Percentiles rank a stretch among this genome's conserved stretches.
These are phyloP conservation scores for Alternaria viburni DNA, from an alignment of 2,329 filamentous ascomycete species.

Conservation along the genomic window DNA sequence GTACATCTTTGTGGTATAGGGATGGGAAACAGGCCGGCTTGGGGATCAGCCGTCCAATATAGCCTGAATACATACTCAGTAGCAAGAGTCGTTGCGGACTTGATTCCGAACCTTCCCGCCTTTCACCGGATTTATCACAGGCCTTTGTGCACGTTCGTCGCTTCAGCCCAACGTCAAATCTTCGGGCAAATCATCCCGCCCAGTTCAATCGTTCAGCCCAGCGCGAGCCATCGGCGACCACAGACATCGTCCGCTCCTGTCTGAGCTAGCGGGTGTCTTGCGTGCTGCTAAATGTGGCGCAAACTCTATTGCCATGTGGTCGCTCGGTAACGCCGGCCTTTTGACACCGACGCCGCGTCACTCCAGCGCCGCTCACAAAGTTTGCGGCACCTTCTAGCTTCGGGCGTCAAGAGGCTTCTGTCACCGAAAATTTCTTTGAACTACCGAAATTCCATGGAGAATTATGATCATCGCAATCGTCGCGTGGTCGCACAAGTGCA, in stretches of 20 bases:
- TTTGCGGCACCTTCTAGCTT: background rate
- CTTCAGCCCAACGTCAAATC: background rate
- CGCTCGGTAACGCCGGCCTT: background rate
- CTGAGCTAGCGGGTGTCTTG: background rate
- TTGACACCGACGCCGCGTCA: background rate
- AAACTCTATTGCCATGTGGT: constrained; percentile 3
- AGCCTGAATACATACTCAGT: background rate
- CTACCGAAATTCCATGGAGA: background rate
- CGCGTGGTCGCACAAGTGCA: background rate
- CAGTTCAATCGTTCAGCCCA: background rate
- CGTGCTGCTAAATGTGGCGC: background rate
- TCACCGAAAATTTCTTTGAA: background rate
- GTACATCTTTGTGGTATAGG: background rate
- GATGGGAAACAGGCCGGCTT: background rate
- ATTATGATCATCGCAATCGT: background rate
- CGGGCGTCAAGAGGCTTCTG: background rate
- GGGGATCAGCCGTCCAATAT: background rate
- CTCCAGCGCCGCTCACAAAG: background rate
- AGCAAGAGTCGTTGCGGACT: background rate
- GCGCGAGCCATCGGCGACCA: background rate
- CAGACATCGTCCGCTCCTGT: background rate
- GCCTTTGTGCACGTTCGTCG: background rate
- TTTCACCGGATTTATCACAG: background rate
- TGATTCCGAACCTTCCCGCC: background rate
- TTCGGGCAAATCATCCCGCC: background rate